Conservation (phyloP, 2,329 filamentous ascomycete genomes). For the Sclerotinia subarctica region DNA sequence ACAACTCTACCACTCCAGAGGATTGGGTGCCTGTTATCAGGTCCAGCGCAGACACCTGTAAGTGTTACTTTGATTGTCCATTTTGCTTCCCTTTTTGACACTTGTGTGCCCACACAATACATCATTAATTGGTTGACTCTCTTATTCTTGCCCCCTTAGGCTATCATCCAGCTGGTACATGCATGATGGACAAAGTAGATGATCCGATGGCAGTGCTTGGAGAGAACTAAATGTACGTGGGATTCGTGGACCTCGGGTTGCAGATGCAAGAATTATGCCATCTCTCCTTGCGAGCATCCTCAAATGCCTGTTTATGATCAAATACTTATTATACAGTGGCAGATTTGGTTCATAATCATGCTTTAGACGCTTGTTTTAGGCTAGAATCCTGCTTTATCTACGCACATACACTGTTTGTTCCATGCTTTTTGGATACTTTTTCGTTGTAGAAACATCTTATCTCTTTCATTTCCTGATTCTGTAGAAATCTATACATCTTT, state of each 20-base stretch:
- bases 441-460: too few species aligned
- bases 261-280: not conserved
- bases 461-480: too few species aligned
- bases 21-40: not conserved
- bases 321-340: not conserved
- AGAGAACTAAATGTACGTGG: not conserved
- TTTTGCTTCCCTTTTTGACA: rapidly evolving
- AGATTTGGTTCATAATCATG: not conserved
- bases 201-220: not conserved
- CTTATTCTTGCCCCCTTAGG: not conserved
- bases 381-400: too few species aligned
- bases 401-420: too few species aligned
- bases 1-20: not conserved
- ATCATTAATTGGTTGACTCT: not conserved
- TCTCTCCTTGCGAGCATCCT: not conserved
- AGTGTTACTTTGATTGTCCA: too few species aligned
- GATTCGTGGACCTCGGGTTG: not conserved
- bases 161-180: constrained; percentile 1
- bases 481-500: too few species aligned
- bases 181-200: not conserved
- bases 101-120: not conserved
- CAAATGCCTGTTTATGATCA: not conserved
- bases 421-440: too few species aligned
- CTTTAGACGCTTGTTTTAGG: too few species aligned
- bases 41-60: not conserved